These are phyloP conservation scores for Delitschia confertaspora DNA, from an alignment of 495 filamentous ascomycete species.

Conservation along the genomic window DNA sequence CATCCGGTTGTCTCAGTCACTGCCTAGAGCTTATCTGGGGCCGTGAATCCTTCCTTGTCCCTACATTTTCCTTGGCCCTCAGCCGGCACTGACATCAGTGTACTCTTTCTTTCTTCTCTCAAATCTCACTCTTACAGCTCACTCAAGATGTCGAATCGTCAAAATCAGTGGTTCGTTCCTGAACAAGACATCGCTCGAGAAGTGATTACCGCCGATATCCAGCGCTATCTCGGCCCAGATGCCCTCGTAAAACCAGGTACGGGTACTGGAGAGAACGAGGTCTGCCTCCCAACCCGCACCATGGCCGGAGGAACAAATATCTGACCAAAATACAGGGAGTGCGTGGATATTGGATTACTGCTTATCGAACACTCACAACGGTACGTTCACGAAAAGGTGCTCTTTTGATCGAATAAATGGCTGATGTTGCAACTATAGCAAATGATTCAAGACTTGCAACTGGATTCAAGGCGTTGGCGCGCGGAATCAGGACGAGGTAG, in stretches of 20 bases:
- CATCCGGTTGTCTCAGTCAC: slow-evolving; percentile 7
- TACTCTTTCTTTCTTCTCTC: slow-evolving; percentile 19
- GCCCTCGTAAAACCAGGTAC: slow-evolving; percentile 76
- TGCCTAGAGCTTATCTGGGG: slow-evolving; percentile 26
- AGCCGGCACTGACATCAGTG: slow-evolving; percentile 27
- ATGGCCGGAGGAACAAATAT: slow-evolving; percentile 18
- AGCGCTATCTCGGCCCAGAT: slow-evolving; percentile 87
- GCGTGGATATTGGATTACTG: slow-evolving; percentile 75
- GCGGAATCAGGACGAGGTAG: slow-evolving; percentile 54
- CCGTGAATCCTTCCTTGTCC: slow-evolving; percentile 16
- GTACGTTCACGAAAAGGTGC: slow-evolving; percentile 44
- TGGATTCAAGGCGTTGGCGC: slow-evolving; percentile 73
- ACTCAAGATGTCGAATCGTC: slow-evolving; percentile 20
- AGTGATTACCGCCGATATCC: slow-evolving; percentile 91
- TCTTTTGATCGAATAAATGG: neutral
- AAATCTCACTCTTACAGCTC: slow-evolving; percentile 2
- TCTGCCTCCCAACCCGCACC: slow-evolving; percentile 13
- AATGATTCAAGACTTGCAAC: slow-evolving; percentile 80
- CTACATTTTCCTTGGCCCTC: slow-evolving; percentile 18
- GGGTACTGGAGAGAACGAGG: slow-evolving; percentile 24
- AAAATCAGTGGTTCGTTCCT: slow-evolving; percentile 55
- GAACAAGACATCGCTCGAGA: slow-evolving; percentile 87
- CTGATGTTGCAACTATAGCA: slow-evolving; percentile 46
- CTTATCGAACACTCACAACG: slow-evolving; percentile 77
- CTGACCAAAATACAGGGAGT: slow-evolving; percentile 47